Conservation (phyloP, 176 grass and related monocot species). For the Pontederia crassipes region DNA sequence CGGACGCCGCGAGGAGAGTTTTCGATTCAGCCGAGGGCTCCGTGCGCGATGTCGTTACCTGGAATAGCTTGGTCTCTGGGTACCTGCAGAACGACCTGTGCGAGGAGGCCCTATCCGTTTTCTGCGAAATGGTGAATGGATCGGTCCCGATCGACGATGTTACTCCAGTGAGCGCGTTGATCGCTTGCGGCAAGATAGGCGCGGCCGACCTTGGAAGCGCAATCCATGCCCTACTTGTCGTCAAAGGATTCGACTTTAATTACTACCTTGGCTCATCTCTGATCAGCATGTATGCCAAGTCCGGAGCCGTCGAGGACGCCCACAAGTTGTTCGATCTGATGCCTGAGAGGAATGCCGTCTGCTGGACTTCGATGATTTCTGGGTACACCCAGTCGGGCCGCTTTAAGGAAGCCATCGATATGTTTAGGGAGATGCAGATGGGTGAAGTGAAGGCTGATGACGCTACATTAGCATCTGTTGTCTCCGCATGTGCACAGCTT, state of each 20-base stretch:
- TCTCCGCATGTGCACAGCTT: slow-evolving; percentile 21
- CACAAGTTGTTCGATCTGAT: slow-evolving; percentile 50
- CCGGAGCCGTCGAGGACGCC: slow-evolving; percentile 32
- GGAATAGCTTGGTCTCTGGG: slow-evolving; percentile 79
- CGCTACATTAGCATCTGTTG: no score
- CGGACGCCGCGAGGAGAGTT: slow-evolving; percentile 40
- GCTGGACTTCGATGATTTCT: slow-evolving; percentile 68
- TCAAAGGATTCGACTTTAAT: slow-evolving; percentile 56
- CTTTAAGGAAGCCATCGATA: slow-evolving; percentile 31
- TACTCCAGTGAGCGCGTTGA: slow-evolving; percentile 58
- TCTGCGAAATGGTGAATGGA: slow-evolving; percentile 40
- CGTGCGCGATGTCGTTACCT: slow-evolving; percentile 56
- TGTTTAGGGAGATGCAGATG: slow-evolving; percentile 52
- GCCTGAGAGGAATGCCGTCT: slow-evolving; percentile 35
- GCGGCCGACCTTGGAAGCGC: slow-evolving; percentile 27
- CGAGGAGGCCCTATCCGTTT: slow-evolving; percentile 39
- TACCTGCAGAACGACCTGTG: slow-evolving; percentile 45
- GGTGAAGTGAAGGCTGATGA: slow-evolving; percentile 23
- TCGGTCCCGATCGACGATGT: slow-evolving; percentile 47
- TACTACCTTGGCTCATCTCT: slow-evolving; percentile 65
- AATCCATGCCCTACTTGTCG: slow-evolving; percentile 50
- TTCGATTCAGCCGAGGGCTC: slow-evolving; percentile 42
- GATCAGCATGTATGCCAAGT: slow-evolving; percentile 64
- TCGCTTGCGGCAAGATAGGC: slow-evolving; percentile 58
- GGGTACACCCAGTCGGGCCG: slow-evolving; percentile 31